Evolutionary conservation across 257 asterid species (phyloP), one percentile per base, ranked within the genome.

Genomic region (Fraxinus excelsior): DNA sequence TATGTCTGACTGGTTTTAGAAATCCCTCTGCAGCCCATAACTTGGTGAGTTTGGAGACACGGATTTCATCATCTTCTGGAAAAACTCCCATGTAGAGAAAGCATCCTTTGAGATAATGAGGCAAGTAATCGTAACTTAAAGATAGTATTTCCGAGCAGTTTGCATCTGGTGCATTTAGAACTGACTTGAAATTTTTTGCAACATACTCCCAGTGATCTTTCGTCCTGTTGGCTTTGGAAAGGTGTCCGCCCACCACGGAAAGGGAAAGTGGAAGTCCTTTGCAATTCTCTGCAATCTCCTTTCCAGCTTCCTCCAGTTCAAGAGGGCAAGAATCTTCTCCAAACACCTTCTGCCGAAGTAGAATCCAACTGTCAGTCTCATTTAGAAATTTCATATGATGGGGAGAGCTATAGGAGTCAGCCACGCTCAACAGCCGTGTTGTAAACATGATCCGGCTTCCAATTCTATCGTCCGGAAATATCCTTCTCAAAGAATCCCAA

Each of bases 101-200:
- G 51, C 84, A 80, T 9, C 18, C 21, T 44, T 80, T 75, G 37
- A 80, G 72, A 21, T 35, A 62, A 2, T 14, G 42, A 14, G 84
- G 80, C 80, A 80, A 80, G 76, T 75, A 76, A n/a, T 75, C 62
- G 10, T 80, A 75, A 80, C 80, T 80, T 53, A 80, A 71, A 60
- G 76, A 75, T 60, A 80, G 69, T 31, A 74, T 23, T 53, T 71
- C 35, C 19, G 37, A 60, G 74, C 72, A 67, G 26, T 62, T 34
- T 11, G 29, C 73, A 31, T 35, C 40, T 10, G 75, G 28, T n/a
- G 21, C 66, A 44, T 32, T 35, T 9, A 80, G 0, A 66, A 80
- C 25, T 35, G 70, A 46, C 34, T 66, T 46, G 4, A 80, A 7
- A 32, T 76, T 62, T 60, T 38, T 5, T 1, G 70, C 84, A 26